Base-by-base conservation (phyloP, 2,329 filamentous ascomycete genomes). In the Epichloe amarillans region DNA sequence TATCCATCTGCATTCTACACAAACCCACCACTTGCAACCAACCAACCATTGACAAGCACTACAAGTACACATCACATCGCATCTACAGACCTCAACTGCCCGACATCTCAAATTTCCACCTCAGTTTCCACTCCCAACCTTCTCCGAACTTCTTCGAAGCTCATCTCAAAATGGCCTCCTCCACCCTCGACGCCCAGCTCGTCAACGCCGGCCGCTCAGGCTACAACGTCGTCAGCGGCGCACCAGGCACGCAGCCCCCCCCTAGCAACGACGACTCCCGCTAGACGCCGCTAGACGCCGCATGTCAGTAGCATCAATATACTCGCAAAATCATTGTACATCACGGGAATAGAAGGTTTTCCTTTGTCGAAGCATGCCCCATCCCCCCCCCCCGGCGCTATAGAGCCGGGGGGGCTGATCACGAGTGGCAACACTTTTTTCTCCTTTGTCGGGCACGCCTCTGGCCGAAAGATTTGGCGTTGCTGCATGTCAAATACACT, bases 161-260 rank as follows among this genome's bases (percentile, higher is more conserved):
- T 30, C 35, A 23, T 17, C 5, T 30, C 38, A 35, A 26, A 51
- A 57, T 55, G 54, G 49, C 54, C 19, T 30, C 58, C 50, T 57
- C 60, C 37, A 50, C 51, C 46, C 53, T 55, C 51, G 56, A 58
- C 55, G 57, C 58, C 54, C 57, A 62, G 50, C 58, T 65, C 59
- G 60, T 64, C 60, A 64, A 67, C 66, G 62, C 61, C 54, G 68
- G 68, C 58, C 70, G 64, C 61, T 69, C 65, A 50, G 69, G 69
- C 55, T 72, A 72, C 66, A 71, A 72, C 61, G 63, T 65, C 54
- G 65, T 65, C 55, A 60, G 52, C 51, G 55, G 57, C 51, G 64
- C 48, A 57, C 65, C 26, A 56, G 50, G 52, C 43, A 52, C 53
- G 21, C 47, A 42, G n/a, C 49, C 46, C 8, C 49, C 46, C 5